Percentiles rank a stretch among this genome's conserved stretches.
Evolutionary conservation across 306 rosid genomes (phyloP).

Genomic region (Senna tora): DNA sequence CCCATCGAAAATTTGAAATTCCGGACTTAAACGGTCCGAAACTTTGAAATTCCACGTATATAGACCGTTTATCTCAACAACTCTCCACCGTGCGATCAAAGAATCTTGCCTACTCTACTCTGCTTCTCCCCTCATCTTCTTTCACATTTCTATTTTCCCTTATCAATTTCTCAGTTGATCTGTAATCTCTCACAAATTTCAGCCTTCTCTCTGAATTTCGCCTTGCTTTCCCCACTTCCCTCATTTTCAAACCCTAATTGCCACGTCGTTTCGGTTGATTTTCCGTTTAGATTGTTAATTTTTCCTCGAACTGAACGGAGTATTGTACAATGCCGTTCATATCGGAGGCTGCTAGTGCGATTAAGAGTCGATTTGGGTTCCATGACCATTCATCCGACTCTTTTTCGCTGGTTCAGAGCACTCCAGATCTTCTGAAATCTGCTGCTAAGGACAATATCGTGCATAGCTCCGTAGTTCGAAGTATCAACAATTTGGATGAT

Average conservation of each 20-base stretch:
- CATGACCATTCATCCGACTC: constrained; percentile 66
- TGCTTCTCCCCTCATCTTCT: not conserved
- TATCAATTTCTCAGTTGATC: not conserved
- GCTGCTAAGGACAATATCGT: constrained; percentile 50
- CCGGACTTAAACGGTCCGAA: constrained; percentile 53
- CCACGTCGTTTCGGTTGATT: not conserved
- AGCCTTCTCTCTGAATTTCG: not conserved
- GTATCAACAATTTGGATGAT: constrained; percentile 53
- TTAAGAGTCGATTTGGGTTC: constrained; percentile 85
- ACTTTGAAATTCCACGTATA: constrained; percentile 42
- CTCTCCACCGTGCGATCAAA: constrained; percentile 42
- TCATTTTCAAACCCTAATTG: constrained; percentile 19
- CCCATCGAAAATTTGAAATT: constrained; percentile 46
- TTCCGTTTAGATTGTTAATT: not conserved
- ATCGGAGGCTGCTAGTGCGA: constrained; percentile 84
- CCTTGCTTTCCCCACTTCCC: constrained; percentile 1
- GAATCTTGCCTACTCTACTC: constrained; percentile 36
- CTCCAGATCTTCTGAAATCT: constrained; percentile 74
- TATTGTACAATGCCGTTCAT: constrained; percentile 62
- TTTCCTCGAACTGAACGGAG: not conserved
- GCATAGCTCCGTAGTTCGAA: constrained; percentile 58
- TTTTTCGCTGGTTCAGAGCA: constrained; percentile 49
- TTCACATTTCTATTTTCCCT: not conserved
- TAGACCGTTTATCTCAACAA: constrained; percentile 43
- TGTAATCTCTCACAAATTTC: not conserved